A percentile compares a stretch with the other conserved stretches of the same genome.
These are phyloP conservation scores for Inga laurina DNA, from an alignment of 306 rosid genomes.

Conservation along the genomic window DNA sequence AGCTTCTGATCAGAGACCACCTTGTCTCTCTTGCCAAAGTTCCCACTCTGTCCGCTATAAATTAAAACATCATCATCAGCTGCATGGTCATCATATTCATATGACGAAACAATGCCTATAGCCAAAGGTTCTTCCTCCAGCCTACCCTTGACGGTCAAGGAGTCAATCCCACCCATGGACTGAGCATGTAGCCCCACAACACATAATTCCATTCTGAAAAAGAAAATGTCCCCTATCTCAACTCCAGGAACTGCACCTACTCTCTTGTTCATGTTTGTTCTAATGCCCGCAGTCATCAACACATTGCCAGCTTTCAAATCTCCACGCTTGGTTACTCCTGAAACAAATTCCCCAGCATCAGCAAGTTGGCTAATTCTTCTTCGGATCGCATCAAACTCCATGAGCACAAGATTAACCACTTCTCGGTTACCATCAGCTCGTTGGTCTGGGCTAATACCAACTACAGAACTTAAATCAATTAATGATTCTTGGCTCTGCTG, in stretches of 20 bases:
- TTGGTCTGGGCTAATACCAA: slow-evolving; percentile 25
- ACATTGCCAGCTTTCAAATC: slow-evolving; percentile 60
- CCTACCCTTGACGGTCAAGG: slow-evolving; percentile 39
- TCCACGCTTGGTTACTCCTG: slow-evolving; percentile 38
- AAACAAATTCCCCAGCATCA: slow-evolving; percentile 45
- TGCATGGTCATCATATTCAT: slow-evolving; percentile 54
- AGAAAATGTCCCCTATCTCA: slow-evolving; percentile 71
- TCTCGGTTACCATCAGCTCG: slow-evolving; percentile 48
- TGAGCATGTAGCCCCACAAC: slow-evolving; percentile 67
- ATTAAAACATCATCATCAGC: slow-evolving; percentile 55
- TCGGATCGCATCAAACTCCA: slow-evolving; percentile 54
- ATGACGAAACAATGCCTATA: slow-evolving; percentile 62
- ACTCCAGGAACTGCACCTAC: slow-evolving; percentile 61
- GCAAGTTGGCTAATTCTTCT: slow-evolving; percentile 67
- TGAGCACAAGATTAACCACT: slow-evolving; percentile 43
- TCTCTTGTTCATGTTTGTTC: slow-evolving; percentile 58
- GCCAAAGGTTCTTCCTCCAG: slow-evolving; percentile 57
- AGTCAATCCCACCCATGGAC: slow-evolving; percentile 76
- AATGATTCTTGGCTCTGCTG: slow-evolving; percentile 29
- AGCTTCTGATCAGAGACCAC: slow-evolving; percentile 66
- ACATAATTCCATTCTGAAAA: slow-evolving; percentile 58
- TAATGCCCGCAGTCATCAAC: slow-evolving; percentile 46
- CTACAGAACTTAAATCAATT: slow-evolving; percentile 4
- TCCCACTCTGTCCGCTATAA: slow-evolving; percentile 74
- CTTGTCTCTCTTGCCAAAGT: slow-evolving; percentile 53